Evolutionary conservation across 2,329 filamentous ascomycete genomes (phyloP), one percentile per base, ranked within the genome.

Genomic region (Zasmidium angulare): DNA sequence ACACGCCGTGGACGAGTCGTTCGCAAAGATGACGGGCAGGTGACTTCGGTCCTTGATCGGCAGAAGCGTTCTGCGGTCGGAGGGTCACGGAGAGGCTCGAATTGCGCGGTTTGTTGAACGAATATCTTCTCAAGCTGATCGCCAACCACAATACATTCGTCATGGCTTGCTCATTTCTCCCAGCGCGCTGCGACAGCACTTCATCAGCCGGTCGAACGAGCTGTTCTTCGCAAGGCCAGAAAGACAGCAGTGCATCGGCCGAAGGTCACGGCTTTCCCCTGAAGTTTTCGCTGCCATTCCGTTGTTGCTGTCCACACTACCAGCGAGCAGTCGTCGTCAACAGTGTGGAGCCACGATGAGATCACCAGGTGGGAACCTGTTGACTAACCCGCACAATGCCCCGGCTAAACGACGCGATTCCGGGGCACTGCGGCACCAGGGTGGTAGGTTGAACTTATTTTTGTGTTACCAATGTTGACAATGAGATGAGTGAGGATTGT

Each of bases 21-120:
- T 29, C 26, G 26, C 4, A 11, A 29, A 29, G 26, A 29, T 29
- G 23, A 29, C 43, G 14, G 31, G 31, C 26, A 14, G 26, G 21
- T 46, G 50, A 48, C 20, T n/a, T 26, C 49, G 50, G 56, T 49
- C 50, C 56, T 53, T 54, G 36, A 47, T 58, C 55, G 55, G 55
- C 7, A 40, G 36, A 53, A 58, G 49, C 50, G 50, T 19, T 31
- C 22, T 29, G n/a, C 36, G 11, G 36, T 19, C 36, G 36, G 36
- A 49, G 46, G 3, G 4, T 49, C 10, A 21, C 20, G 46, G 46
- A 22, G 46, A 49, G 4, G 20, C 6, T 20, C 17, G 20, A 20
- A 21, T 49, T 10, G 43, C 20, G 12, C 10, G 4, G 20, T 10
- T 22, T 14, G 46, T 49, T 22, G 20, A 10, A 49, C 17, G 20